Evolutionary conservation across 805 yeast species (phyloP), one percentile per base, ranked within the genome.

Genomic region (Suhomyces vadensis): DNA sequence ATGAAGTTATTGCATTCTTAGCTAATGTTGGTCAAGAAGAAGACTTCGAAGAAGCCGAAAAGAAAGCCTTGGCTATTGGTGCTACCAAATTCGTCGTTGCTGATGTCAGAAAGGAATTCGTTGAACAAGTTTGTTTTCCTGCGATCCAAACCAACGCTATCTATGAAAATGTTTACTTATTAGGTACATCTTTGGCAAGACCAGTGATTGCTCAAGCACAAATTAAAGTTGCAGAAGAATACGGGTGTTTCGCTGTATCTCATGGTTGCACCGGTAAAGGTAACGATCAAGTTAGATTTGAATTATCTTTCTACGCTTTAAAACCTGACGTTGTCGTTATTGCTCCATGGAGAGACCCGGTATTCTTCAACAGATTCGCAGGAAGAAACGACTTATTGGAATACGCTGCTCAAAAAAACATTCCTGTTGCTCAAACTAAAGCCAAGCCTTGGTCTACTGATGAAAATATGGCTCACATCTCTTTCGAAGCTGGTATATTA

Each of bases 201-300:
- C 99, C 99, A 27, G 96, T 92, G 46, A 94, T 94, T 69, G 97
- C 99, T 45, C 84, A 91, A 74, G 99, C 99, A 41, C 99, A 94
- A 75, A 94, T 94, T 67, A 79, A 86, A 61, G 97, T 89, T 53
- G 99, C 99, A 51, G 95, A 90, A 74, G 80, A 87, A 61, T 95
- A 94, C 71, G 97, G 97, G 53, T 94, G 99, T 79, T 90, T 92
- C 60, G 98, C 98, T 42, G 99, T 94, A 39, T 83, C 96, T 39
- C 99, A 94, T 71, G 99, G 99, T 53, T 94, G 99, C 76, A 94
- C 99, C 56, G 99, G 99, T 75, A 94, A 94, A 77, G 99, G 99
- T 75, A 94, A 94, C 68, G 99, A 94, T 72, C 99, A 94, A 76
- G 97, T 94, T 54, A 86, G 99, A 74, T 94, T 94, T 67, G 99